Evolutionary conservation across 148 eudicot genomes (phyloP).

Genomic region (Chenopodium album): DNA sequence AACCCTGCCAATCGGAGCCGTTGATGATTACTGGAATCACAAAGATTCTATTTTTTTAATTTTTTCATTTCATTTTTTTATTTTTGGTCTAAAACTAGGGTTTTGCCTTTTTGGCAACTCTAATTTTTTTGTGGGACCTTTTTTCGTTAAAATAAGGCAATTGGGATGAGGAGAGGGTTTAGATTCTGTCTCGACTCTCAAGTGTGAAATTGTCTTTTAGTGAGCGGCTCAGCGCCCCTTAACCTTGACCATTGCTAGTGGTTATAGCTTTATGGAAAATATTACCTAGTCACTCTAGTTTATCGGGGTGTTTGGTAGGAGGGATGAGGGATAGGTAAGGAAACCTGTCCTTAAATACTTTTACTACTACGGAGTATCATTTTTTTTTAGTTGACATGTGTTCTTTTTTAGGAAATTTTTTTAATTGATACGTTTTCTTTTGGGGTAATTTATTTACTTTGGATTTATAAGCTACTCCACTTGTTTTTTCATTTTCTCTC

Average conservation of each 20-base stretch:
- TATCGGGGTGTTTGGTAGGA: too few relatives aligned
- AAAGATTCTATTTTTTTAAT: slow-evolving; percentile 2
- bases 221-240: not conserved
- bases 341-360: too few relatives aligned
- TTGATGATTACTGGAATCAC: slow-evolving; percentile 12
- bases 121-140: not conserved
- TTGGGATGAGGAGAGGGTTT: not conserved
- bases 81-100: not conserved
- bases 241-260: slow-evolving; percentile 8
- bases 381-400: too few relatives aligned
- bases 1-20: slow-evolving; percentile 29
- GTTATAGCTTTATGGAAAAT: not conserved
- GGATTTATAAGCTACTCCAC: too few relatives aligned
- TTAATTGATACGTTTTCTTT: too few relatives aligned
- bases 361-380: too few relatives aligned
- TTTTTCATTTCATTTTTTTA: not conserved
- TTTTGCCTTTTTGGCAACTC: not conserved
- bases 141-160: not conserved
- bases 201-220: not conserved
- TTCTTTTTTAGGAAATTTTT: too few relatives aligned
- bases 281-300: too few relatives aligned
- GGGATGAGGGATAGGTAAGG: too few relatives aligned
- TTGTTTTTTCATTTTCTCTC: too few relatives aligned
- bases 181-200: not conserved
- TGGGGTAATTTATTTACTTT: too few relatives aligned